A percentile compares a stretch with the other conserved stretches of the same genome.
Conservation (phyloP, 164 flowering plant species). For the Tetracentron sinense region DNA sequence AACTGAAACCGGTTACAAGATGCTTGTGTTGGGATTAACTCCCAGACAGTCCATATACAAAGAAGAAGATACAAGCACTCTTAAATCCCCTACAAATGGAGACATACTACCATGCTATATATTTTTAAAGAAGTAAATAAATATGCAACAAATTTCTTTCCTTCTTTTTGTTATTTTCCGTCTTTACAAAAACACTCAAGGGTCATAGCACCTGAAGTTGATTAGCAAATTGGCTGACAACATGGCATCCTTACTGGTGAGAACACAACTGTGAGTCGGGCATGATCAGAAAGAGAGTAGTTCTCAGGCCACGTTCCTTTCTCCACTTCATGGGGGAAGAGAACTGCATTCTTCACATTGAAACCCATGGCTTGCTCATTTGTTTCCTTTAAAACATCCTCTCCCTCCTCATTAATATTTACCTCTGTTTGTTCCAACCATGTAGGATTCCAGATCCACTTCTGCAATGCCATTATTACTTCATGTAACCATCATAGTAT, state of each 20-base stretch:
- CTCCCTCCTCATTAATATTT: background rate
- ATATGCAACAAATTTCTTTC: background rate
- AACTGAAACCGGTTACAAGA: no score
- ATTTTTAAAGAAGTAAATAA: no score
- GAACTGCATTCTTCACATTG: constrained; percentile 64
- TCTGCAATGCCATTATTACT: background rate
- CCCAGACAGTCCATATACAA: no score
- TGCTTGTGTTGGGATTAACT: no score
- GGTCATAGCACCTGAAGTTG: no score
- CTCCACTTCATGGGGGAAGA: constrained; percentile 89
- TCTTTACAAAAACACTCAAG: no score
- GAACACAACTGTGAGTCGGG: constrained; percentile 68
- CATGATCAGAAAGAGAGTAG: constrained; percentile 75
- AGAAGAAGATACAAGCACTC: no score
- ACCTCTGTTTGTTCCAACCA: no score
- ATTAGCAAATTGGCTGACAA: constrained; percentile 6
- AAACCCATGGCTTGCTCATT: constrained; percentile 51
- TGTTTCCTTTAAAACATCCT: constrained; percentile 16
- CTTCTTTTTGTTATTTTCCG: no score
- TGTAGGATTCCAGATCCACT: background rate
- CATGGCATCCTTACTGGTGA: constrained; percentile 75
- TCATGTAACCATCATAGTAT: background rate
- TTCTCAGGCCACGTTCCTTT: constrained; percentile 77
- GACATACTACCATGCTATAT: no score
- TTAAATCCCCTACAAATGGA: no score